Percentiles rank a stretch among this genome's conserved stretches.
Evolutionary conservation across 257 asterid genomes (phyloP).

Genomic region (Capsicum baccatum): DNA sequence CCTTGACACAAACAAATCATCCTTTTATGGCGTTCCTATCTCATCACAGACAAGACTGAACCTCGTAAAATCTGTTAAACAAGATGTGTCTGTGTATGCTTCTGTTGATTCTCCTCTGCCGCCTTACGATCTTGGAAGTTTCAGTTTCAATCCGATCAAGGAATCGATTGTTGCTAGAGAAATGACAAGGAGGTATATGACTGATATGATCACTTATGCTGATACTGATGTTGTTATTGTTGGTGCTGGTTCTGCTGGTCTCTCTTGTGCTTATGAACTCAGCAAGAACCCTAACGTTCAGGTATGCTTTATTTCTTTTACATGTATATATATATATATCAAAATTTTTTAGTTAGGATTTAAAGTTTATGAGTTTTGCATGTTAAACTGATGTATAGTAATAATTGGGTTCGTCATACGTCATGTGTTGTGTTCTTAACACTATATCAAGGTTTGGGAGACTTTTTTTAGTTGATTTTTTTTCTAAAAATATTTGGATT

Average conservation of each 20-base stretch:
- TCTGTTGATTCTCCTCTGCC: conserved; percentile 45
- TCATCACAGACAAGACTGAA: conserved; percentile 44
- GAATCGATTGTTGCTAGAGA: conserved; percentile 85
- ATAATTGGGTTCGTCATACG: background rate
- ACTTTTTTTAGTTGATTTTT: no score
- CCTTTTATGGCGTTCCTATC: conserved; percentile 59
- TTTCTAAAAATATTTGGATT: no score
- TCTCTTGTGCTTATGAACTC: conserved; percentile 87
- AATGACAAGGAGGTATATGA: conserved; percentile 89
- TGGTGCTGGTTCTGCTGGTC: conserved; percentile 91
- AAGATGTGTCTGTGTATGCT: conserved; percentile 50
- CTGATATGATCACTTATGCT: conserved; percentile 83
- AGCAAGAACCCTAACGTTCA: conserved; percentile 68
- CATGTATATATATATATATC: no score
- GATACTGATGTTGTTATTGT: conserved; percentile 81
- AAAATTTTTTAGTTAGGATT: background rate
- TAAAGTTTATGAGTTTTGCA: background rate
- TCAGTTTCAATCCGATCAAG: conserved; percentile 68
- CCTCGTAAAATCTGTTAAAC: conserved; percentile 45
- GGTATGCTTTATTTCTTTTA: conserved; percentile 2
- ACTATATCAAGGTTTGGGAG: background rate
- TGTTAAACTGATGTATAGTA: background rate
- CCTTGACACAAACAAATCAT: conserved; percentile 56
- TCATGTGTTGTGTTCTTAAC: background rate
- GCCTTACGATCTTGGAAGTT: conserved; percentile 55